Evolutionary conservation across 169 alveolate species (phyloP), one percentile per base, ranked within the genome.

Genomic region (Cryptosporidium andersoni): DNA sequence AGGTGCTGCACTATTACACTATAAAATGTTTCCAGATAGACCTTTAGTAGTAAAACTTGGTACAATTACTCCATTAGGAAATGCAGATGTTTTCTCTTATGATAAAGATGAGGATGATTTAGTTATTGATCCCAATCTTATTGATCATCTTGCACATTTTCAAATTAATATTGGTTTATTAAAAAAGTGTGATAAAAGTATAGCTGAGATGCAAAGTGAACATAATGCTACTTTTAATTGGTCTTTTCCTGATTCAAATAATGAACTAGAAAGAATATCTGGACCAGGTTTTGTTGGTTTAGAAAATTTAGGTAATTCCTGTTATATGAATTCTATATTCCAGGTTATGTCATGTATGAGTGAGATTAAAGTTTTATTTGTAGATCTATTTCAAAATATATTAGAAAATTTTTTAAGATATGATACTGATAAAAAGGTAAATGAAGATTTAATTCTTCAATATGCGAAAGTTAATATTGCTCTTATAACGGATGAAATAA

Each of bases 31-130:
- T 64, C 14, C 49, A 16, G 91, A 81, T 5, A 81, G 88, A 67
- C 98, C 97, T 42, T 80, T 96, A 80, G 97, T 93, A 37, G 98
- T 95, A 37, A 96, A 96, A 90, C 66, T 95, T 14, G 98, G 98
- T 2, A 96, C 98, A 39, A 95, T 96, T 49, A 95, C 97, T 3
- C 95, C 95, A 4, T 92, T 91, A 56, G 94, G 95, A 9, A 91
- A 89, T 48, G 98, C 98, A 2, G 97, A 95, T 56, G 96, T 96
- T 14, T 96, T 91, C 89, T 94, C 97, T 51, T 96, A 96, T 89
- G 96, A 97, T 34, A 92, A 95, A 36, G 94, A 91, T 65, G 92
- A 89, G 62, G 92, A 91, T 74, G 89, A 82, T 65, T 52, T 91
- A 52, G 97, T 95, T 34, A 62, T 91, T 39, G 97, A 95, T 90